These are phyloP conservation scores for Dothistroma pini DNA, from an alignment of 2,329 filamentous ascomycete species.

Conservation along the genomic window DNA sequence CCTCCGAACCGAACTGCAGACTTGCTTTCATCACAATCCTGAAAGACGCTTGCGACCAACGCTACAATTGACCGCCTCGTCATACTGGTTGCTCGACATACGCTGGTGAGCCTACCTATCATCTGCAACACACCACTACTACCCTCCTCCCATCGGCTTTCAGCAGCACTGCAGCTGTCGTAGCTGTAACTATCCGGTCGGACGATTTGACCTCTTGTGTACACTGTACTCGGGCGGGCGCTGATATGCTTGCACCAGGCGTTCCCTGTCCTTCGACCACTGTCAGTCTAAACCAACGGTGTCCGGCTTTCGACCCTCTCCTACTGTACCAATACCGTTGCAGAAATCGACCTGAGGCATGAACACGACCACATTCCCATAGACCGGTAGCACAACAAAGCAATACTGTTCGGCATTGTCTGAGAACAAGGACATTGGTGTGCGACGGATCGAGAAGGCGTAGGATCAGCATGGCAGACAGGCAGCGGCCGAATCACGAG, in stretches of 20 bases:
- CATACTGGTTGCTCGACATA: constrained; percentile 1
- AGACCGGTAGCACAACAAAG: constrained; percentile 10
- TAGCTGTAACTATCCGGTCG: constrained; percentile 9
- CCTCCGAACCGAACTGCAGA: neutral
- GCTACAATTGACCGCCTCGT: neutral
- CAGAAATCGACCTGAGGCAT: constrained; percentile 11
- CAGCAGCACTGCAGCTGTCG: constrained; percentile 9
- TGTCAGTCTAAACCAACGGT: neutral
- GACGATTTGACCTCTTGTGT: neutral
- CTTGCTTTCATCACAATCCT: constrained; percentile 9
- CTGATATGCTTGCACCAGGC: constrained; percentile 2
- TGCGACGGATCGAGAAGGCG: neutral
- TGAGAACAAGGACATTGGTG: neutral
- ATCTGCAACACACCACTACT: neutral
- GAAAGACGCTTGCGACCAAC: constrained; percentile 12
- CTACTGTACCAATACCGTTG: constrained; percentile 9
- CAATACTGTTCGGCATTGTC: neutral
- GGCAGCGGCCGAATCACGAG: constrained; percentile 18
- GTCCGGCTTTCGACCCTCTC: constrained; percentile 9
- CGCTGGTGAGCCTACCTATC: constrained; percentile 5
- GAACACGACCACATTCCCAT: constrained; percentile 5
- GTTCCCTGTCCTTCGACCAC: neutral
- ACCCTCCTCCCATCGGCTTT: constrained; percentile 4
- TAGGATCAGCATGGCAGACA: constrained; percentile 14
- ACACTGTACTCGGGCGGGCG: neutral